Evolutionary conservation across 2,329 filamentous ascomycete genomes (phyloP).

Genomic region (Calonectria multiphialidica): DNA sequence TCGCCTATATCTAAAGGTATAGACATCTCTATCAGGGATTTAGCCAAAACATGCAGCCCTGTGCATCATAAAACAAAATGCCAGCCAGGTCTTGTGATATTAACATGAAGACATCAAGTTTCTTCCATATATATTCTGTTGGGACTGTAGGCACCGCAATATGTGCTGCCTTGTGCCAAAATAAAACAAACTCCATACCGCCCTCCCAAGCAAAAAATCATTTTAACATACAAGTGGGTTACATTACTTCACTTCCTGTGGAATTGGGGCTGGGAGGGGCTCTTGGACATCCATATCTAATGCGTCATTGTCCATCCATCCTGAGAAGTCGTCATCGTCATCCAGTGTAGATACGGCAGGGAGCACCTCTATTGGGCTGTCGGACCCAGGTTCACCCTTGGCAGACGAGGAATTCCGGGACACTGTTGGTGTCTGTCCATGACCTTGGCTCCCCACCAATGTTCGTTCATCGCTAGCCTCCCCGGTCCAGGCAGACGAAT

Average conservation of each 20-base stretch:
- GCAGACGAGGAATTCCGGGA: constrained; percentile 22
- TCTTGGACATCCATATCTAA: constrained; percentile 41
- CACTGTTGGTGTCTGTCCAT: constrained; percentile 22
- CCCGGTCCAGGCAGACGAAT: constrained; percentile 30
- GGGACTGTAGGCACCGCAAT: neutral
- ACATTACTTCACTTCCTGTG: constrained; percentile 39
- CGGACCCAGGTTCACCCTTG: neutral
- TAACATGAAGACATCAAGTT: neutral
- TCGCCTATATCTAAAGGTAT: neutral
- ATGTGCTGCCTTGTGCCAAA: neutral
- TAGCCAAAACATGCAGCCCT: neutral
- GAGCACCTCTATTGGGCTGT: constrained; percentile 12
- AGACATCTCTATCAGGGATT: neutral
- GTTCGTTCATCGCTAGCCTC: constrained; percentile 29
- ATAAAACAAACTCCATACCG: neutral
- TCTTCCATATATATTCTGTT: neutral
- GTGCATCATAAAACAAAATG: neutral
- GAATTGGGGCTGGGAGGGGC: constrained; percentile 21
- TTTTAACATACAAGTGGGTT: constrained; percentile 13
- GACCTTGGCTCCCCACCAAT: constrained; percentile 29
- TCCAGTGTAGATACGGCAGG: constrained; percentile 24
- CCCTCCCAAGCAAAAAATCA: neutral
- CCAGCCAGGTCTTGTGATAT: neutral
- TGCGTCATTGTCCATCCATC: constrained; percentile 50
- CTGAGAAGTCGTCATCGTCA: constrained; percentile 50